A percentile compares a stretch with the other conserved stretches of the same genome.
Conservation (phyloP, 768 basidiomycete species). For the Russula virescens region DNA sequence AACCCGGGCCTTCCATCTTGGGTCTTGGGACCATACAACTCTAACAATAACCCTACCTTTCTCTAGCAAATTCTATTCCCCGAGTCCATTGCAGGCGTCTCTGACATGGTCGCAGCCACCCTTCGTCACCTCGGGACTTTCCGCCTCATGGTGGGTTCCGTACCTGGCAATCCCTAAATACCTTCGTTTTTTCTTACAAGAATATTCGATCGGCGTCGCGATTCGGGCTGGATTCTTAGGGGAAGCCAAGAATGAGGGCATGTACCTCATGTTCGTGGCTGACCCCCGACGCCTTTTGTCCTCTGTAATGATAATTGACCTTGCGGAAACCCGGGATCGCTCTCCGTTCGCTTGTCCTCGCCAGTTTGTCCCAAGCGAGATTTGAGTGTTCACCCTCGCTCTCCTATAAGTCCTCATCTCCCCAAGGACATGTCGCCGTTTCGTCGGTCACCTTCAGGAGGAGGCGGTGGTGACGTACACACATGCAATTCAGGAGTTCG, state of each 20-base stretch:
- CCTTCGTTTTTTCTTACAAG: conserved; percentile 8
- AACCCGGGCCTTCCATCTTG: neutral
- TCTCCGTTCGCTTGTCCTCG: conserved; percentile 65
- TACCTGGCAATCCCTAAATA: conserved; percentile 3
- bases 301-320: no score
- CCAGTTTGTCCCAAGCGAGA: neutral
- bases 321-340: conserved; percentile 72
- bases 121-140: conserved; percentile 85
- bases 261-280: conserved; percentile 87
- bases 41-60: neutral
- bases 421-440: conserved; percentile 76
- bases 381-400: neutral
- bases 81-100: conserved; percentile 90
- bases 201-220: conserved; percentile 36
- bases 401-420: conserved; percentile 56
- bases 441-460: conserved; percentile 90
- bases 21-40: neutral
- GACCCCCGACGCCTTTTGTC: no score
- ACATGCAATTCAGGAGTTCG: conserved; percentile 75
- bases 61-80: conserved; percentile 57
- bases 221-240: conserved; percentile 79
- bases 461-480: conserved; percentile 96
- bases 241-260: conserved; percentile 94
- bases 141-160: conserved; percentile 63
- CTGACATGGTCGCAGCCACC: conserved; percentile 91